phyloP scores from a whole-genome alignment of 106 monocot genomes.

The Dactylorhiza incarnata region DNA sequence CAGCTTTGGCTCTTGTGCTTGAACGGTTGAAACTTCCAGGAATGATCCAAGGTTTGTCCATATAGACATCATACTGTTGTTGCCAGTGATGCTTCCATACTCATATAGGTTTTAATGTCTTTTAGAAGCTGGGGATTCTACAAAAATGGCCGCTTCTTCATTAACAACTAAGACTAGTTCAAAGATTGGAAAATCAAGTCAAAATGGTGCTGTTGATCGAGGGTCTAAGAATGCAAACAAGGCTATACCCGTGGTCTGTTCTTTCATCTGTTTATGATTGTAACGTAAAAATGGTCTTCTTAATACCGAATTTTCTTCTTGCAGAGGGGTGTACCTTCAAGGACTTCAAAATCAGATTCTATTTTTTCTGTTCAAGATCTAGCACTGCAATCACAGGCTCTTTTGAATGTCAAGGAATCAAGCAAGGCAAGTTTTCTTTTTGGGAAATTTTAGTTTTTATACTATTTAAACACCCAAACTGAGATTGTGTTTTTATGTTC shows the following conservation, averaged over 20 bases:
- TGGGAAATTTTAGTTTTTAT: not conserved
- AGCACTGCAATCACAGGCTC: conserved; percentile 73
- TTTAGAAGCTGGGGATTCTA: conserved; percentile 49
- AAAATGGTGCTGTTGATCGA: conserved; percentile 38
- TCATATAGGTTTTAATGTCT: conserved; percentile 10
- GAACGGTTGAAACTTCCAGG: conserved; percentile 65
- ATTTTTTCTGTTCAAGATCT: conserved; percentile 75
- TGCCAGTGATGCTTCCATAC: not conserved
- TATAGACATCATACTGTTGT: not conserved
- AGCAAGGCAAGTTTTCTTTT: conserved; percentile 51
- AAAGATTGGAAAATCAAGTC: conserved; percentile 51
- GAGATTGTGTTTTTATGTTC: not conserved
- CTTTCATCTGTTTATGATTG: not conserved
- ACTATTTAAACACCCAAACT: not conserved
- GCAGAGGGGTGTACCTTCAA: conserved; percentile 53
- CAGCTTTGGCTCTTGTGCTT: conserved; percentile 64
- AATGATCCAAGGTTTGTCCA: conserved; percentile 39
- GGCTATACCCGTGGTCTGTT: conserved; percentile 32
- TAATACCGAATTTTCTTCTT: not conserved
- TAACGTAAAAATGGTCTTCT: not conserved
- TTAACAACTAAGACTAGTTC: conserved; percentile 36
- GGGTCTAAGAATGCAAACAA: conserved; percentile 47
- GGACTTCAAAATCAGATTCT: conserved; percentile 56
- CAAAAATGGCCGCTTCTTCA: conserved; percentile 30
- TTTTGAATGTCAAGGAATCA: conserved; percentile 94